A percentile compares a stretch with the other conserved stretches of the same genome.
Evolutionary conservation across 768 basidiomycete genomes (phyloP).

Genomic region (Inosperma sp.): DNA sequence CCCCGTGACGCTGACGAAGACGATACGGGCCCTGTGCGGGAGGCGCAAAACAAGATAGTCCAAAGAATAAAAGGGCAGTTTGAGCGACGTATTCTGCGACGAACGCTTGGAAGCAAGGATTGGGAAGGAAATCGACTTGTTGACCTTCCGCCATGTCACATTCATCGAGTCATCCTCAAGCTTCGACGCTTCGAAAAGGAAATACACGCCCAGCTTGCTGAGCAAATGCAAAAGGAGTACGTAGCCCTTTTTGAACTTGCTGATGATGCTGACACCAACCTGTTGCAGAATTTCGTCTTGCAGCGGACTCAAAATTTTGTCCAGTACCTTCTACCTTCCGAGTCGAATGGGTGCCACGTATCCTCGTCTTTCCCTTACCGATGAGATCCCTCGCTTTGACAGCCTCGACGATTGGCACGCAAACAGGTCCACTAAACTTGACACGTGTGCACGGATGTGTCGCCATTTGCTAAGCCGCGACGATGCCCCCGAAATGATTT

Average conservation of each 20-base stretch:
- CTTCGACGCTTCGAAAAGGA: constrained; percentile 19
- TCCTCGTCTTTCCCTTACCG: constrained; percentile 10
- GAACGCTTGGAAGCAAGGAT: constrained; percentile 16
- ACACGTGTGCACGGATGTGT: constrained; percentile 12
- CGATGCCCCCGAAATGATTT: constrained; percentile 11
- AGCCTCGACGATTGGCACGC: constrained; percentile 15
- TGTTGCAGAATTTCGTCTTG: constrained; percentile 4
- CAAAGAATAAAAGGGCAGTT: constrained; percentile 17
- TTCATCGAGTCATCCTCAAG: constrained; percentile 6
- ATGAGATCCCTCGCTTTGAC: constrained; percentile 11
- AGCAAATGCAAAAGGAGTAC: constrained; percentile 16
- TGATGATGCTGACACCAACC: constrained; percentile 1
- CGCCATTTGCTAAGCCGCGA: constrained; percentile 16
- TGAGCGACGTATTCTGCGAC: constrained; percentile 19
- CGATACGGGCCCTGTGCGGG: constrained; percentile 5
- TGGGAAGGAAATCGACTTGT: constrained; percentile 14
- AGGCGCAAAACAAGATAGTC: constrained; percentile 11
- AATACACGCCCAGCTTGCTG: constrained; percentile 15
- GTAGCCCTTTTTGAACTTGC: background rate
- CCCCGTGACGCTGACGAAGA: background rate
- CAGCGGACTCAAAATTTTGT: constrained; percentile 6
- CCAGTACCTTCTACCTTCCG: constrained; percentile 17
- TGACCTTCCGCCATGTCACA: constrained; percentile 12
- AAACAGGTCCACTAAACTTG: constrained; percentile 19
- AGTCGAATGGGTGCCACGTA: constrained; percentile 16